Evolutionary conservation across 1,284 basidiomycete genomes (phyloP), one percentile per base, ranked within the genome.

Genomic region (Xerocomus amazonicus): DNA sequence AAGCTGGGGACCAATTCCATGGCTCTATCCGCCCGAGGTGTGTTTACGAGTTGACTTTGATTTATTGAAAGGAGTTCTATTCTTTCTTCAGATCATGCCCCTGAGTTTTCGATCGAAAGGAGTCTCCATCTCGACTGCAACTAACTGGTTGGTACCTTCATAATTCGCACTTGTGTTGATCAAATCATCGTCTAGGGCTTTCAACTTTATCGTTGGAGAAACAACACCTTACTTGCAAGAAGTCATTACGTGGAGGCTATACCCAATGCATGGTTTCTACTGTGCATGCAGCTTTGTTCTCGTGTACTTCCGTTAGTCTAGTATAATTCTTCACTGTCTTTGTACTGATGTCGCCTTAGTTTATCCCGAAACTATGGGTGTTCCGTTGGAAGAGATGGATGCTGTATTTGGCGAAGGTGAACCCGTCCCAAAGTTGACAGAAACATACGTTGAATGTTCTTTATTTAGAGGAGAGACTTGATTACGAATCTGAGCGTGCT

Each of bases 191-290:
- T 32, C 7, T 3, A 84, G 90, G 91, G 80, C 85, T 12, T 93
- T 93, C 73, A 93, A 93, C 68, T 93, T 85, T 70, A 67, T 92
- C 57, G 92, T 98, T 39, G 95, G 95, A 19, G 89, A 92, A 67
- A 77, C 84, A 37, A 97, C 95, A 0, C 95, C 95, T 1, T 78
- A 87, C 42, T 74, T 98, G 43, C 93, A 97, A 71, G 92, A 96
- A 56, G 71, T 80, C 34, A 97, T 99, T 58, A 80, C 81, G 31
- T 99, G 96, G 95, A 79, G 90, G 45, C 71, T 98, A 46, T 98
- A 98, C 70, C 90, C 92, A 0, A 94, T 99, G 90, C 93, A 97
- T 60, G 93, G 90, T 10, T 93, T 93, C 72, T 96, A 96, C 73
- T 95, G 94, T 67, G 80, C 82, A 13, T 84, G 87, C 63, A 92